Evolutionary conservation across 2,329 filamentous ascomycete genomes (phyloP), one percentile per base, ranked within the genome.

Genomic region (Colletotrichum sp.): DNA sequence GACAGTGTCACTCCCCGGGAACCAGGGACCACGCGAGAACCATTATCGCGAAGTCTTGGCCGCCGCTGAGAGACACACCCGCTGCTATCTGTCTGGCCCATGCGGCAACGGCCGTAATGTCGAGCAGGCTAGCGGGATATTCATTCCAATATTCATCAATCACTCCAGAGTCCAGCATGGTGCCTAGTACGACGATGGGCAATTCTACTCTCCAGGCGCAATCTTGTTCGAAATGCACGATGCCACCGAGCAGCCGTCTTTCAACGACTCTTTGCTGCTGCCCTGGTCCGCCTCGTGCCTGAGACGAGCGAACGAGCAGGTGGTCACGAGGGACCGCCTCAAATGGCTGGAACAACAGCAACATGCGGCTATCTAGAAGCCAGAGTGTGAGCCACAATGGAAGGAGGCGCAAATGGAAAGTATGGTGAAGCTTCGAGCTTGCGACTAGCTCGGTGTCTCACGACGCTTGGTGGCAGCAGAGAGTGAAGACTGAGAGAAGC

Each of bases 101-200:
- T 64, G 43, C 39, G 64, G 57, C n/a, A 72, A 75, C 73, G 73
- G 69, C 69, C 73, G 73, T 68, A 75, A 68, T 34, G 36, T 48
- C 18, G 8, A 39, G 30, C 39, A 66, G 60, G 30, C 67, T 60
- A 39, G 26, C 30, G 72, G 52, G 10, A 43, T 36, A 61, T 30
- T 30, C 18, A 61, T 30, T 30, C 18, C 21, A 34, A 66, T 61
- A 34, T 48, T 34, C 43, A 32, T 34, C 39, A 26, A 52, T 55
- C 28, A 39, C 36, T 18, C 36, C 36, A 39, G 36, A 39, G 36
- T n/a, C 8, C 28, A 34, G 30, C 43, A 64, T 71, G 39, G 39
- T 70, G 32, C 55, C 34, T 34, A 24, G 24, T 34, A 65, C 67
- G 24, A 16, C 30, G 43, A 36, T n/a, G 32, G 32, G 24, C 12